Percentiles rank a stretch among this genome's conserved stretches.
Conservation (phyloP, 164 flowering plant genomes). For the Tinospora cordifolia region DNA sequence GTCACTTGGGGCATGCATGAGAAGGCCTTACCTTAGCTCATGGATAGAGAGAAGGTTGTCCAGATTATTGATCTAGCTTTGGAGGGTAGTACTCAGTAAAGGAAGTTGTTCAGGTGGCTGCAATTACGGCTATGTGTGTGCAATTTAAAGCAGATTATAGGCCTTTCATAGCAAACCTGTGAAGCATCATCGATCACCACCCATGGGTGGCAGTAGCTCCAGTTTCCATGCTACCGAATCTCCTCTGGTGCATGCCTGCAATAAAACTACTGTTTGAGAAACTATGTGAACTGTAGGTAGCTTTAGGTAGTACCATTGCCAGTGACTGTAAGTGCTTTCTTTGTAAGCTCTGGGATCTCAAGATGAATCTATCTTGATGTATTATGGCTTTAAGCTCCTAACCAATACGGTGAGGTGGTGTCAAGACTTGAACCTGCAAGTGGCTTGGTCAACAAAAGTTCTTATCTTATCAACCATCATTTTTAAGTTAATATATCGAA, state of each 20-base stretch:
- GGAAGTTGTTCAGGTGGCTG: conserved; percentile 92
- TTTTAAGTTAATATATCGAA: too few relatives aligned
- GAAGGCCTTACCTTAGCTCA: conserved; percentile 79
- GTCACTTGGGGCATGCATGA: neutral
- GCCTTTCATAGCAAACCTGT: conserved; percentile 92
- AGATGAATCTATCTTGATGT: neutral
- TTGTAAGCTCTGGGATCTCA: neutral
- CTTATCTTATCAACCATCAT: too few relatives aligned
- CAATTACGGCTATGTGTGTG: conserved; percentile 98
- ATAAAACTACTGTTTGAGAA: conserved; percentile 2
- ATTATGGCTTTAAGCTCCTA: neutral
- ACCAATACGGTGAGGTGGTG: too few relatives aligned
- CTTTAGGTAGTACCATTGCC: neutral
- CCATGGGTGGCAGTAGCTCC: conserved; percentile 44
- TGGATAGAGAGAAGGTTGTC: conserved; percentile 76
- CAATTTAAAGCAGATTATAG: conserved; percentile 93
- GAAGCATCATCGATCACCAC: conserved; percentile 41
- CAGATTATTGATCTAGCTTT: conserved; percentile 87
- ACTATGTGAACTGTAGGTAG: neutral
- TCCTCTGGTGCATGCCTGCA: conserved; percentile 18
- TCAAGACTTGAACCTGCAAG: too few relatives aligned
- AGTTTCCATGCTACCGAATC: conserved; percentile 37
- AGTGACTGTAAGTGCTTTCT: neutral
- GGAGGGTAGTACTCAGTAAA: conserved; percentile 82
- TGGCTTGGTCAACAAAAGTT: too few relatives aligned